phyloP scores from a whole-genome alignment of 179 eudicot genomes.

The Silene coronaria region DNA sequence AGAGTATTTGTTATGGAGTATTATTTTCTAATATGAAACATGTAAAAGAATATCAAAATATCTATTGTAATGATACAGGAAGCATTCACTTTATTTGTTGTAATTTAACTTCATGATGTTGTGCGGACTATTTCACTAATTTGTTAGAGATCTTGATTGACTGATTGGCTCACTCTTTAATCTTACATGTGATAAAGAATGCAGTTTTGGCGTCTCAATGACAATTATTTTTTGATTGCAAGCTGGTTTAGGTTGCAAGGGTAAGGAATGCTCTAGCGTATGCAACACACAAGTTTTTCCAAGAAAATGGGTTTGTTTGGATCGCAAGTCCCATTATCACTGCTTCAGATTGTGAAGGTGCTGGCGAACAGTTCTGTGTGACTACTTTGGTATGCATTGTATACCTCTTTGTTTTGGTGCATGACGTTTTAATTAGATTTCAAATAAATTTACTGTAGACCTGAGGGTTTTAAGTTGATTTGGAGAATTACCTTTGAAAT shows the following conservation, averaged over 20 bases:
- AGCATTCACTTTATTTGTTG: background rate
- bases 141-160: too few species aligned
- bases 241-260: conserved; percentile 76
- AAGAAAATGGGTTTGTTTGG: conserved; percentile 99
- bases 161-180: background rate
- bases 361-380: conserved; percentile 97
- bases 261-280: conserved; percentile 92
- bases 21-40: too few species aligned
- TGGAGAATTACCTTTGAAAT: background rate
- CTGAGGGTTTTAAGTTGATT: background rate
- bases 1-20: background rate
- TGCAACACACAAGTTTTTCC: conserved; percentile 92
- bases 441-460: background rate
- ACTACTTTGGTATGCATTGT: conserved; percentile 76
- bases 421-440: background rate
- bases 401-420: background rate
- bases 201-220: conserved; percentile 11
- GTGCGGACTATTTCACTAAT: background rate
- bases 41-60: too few species aligned
- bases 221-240: conserved; percentile 22
- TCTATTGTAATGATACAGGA: too few species aligned
- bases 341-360: conserved; percentile 98
- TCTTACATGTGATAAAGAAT: conserved; percentile 1
- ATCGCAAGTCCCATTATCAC: conserved; percentile 94
- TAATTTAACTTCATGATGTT: background rate